Base-by-base conservation (phyloP, 23 red algal species). In the Chondrus crispus region DNA sequence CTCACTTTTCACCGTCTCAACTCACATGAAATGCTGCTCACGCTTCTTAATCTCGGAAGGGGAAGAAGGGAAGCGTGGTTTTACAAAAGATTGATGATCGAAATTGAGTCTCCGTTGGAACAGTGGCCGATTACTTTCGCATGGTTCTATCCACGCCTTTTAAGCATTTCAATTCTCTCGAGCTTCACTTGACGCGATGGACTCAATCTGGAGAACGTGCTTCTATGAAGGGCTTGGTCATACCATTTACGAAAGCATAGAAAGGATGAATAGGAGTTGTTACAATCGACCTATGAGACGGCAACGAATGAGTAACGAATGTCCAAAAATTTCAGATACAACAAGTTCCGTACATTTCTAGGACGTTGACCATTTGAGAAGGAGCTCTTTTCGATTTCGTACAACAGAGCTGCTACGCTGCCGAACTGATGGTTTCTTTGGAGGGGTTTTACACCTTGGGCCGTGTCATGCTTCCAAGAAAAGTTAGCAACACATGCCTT, bases 401-500 rank as follows among this genome's bases (percentile, higher is more conserved):
- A 76, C 71, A 76, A 24, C 24, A 76, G 39, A 8, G 4, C 11
- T 26, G 71, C 39, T 8, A 24, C 28, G 6, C 37, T 43, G 4
- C 22, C 44, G 35, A 89, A 89, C 68, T 79, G 85, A 46, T 35
- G 38, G 13, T 78, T 89, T 37, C 22, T 46, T 12, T 8, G 48
- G 22, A 38, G 69, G n/a, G 73, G 69, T 19, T 79, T 41, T 74
- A 70, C 70, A 8, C 33, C 78, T 0, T n/a, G n/a, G 14, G 14
- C 51, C 14, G n/a, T 14, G 51, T 14, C 14, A 55, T 55, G 14
- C 16, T 0, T 18, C 1, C 16, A 55, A n/a, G 51, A 0, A 55
- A 55, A 55, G n/a, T 18, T 54, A 55, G 51, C 51, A n/a, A n/a
- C n/a, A n/a, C n/a, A n/a, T n/a, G n/a, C n/a, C n/a, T n/a, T n/a